Percentiles rank a stretch among this genome's conserved stretches.
These are phyloP conservation scores for Phytopythium delawarense DNA, from an alignment of 352 stramenopile species.

Conservation along the genomic window DNA sequence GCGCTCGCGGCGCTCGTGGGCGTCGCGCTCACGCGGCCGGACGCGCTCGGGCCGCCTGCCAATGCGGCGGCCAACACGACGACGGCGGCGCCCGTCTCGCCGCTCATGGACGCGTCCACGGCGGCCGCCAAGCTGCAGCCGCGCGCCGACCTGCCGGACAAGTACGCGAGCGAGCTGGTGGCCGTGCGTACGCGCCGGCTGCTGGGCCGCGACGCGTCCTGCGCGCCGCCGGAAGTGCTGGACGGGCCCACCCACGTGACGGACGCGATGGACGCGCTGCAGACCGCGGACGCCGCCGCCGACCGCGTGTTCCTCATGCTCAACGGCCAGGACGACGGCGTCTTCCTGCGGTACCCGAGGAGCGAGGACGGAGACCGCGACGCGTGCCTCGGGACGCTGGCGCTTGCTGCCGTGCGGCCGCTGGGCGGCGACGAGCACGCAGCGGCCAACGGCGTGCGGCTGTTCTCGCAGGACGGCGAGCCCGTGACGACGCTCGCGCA, in stretches of 20 bases:
- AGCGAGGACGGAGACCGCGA: slow-evolving; percentile 12
- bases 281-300: slow-evolving; percentile 7
- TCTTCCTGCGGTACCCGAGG: slow-evolving; percentile 28
- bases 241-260: slow-evolving; percentile 33
- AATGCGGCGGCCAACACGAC: not conserved
- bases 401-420: slow-evolving; percentile 23
- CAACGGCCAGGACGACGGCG: slow-evolving; percentile 57
- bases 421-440: slow-evolving; percentile 45
- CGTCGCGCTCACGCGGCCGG: slow-evolving; percentile 11
- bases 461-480: slow-evolving; percentile 50
- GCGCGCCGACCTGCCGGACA: slow-evolving; percentile 24
- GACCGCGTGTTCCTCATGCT: slow-evolving; percentile 61
- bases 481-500: slow-evolving; percentile 34
- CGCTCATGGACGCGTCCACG: slow-evolving; percentile 7
- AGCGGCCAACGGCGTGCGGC: slow-evolving; percentile 47
- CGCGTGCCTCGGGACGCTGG: slow-evolving; percentile 45
- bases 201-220: slow-evolving; percentile 16
- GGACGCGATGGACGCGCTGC: slow-evolving; percentile 18
- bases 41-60: not conserved
- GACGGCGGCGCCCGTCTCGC: not conserved
- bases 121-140: slow-evolving; percentile 2
- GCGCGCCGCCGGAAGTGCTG: slow-evolving; percentile 21
- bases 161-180: slow-evolving; percentile 57
- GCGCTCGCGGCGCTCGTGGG: slow-evolving; percentile 29
- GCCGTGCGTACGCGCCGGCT: slow-evolving; percentile 41